A percentile compares a stretch with the other conserved stretches of the same genome.
Conservation (phyloP, 139 green algal genomes). For the Nannochloris sp. region DNA sequence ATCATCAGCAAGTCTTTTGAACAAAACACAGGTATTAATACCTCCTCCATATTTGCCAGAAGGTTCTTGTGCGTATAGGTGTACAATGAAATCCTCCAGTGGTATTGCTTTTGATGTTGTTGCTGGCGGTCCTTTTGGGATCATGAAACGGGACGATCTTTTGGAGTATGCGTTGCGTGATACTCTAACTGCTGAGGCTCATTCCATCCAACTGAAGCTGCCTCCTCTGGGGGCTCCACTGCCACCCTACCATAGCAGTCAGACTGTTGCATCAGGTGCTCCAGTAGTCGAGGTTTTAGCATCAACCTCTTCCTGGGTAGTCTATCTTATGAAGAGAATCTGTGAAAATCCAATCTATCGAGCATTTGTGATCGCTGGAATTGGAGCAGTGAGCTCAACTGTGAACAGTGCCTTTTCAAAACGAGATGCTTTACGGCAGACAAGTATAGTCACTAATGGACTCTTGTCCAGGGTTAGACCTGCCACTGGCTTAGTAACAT, state of each 20-base stretch:
- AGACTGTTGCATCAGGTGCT: constrained; percentile 41
- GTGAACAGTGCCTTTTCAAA: constrained; percentile 33
- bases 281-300: constrained; percentile 56
- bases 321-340: constrained; percentile 60
- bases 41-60: constrained; percentile 54
- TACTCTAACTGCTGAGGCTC: constrained; percentile 56
- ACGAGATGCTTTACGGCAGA: constrained; percentile 38
- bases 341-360: not conserved
- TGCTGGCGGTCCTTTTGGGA: constrained; percentile 45
- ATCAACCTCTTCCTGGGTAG: constrained; percentile 69
- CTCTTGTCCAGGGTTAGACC: not conserved
- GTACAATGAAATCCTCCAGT: constrained; percentile 32
- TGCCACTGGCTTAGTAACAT: not conserved
- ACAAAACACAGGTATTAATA: constrained; percentile 12
- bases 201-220: constrained; percentile 69
- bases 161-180: constrained; percentile 65
- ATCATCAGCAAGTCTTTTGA: constrained; percentile 19
- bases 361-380: constrained; percentile 50
- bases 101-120: constrained; percentile 41
- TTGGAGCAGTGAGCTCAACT: constrained; percentile 50
- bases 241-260: constrained; percentile 24
- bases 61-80: constrained; percentile 49
- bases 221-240: constrained; percentile 47
- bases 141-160: constrained; percentile 45
- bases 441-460: constrained; percentile 5